A percentile compares a stretch with the other conserved stretches of the same genome.
phyloP scores from a whole-genome alignment of 1,284 basidiomycete species.

The Rugosomyces carneus region DNA sequence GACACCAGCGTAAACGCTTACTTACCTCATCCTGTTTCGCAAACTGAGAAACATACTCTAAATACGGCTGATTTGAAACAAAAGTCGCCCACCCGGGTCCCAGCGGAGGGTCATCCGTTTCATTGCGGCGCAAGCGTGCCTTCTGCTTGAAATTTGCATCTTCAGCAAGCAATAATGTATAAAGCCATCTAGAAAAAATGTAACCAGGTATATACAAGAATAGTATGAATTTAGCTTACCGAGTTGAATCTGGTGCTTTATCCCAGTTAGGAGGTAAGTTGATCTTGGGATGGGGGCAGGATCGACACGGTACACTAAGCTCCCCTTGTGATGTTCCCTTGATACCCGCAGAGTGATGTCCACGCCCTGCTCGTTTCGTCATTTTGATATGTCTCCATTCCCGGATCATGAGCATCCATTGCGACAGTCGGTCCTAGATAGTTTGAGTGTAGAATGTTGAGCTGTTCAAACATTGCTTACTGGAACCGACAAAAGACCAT shows the following conservation, averaged over 20 bases:
- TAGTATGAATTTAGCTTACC: slow-evolving; percentile 8
- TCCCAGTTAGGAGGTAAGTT: slow-evolving; percentile 1
- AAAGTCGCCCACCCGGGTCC: slow-evolving; percentile 16
- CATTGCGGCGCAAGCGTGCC: slow-evolving; percentile 10
- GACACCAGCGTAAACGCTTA: no score
- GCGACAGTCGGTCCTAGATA: background rate
- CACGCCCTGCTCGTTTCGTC: slow-evolving; percentile 1
- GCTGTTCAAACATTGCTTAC: slow-evolving; percentile 12
- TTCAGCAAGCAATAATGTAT: slow-evolving; percentile 14
- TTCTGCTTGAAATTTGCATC: slow-evolving; percentile 21
- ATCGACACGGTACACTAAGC: background rate
- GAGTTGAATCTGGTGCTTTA: background rate
- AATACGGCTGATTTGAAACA: slow-evolving; percentile 11
- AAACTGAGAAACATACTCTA: slow-evolving; percentile 10
- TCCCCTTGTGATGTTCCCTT: background rate
- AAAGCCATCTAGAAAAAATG: slow-evolving; percentile 14
- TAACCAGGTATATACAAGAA: background rate
- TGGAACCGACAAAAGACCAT: background rate
- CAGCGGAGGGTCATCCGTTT: slow-evolving; percentile 14
- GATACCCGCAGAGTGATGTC: background rate
- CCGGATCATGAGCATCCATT: slow-evolving; percentile 1
- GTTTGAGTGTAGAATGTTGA: background rate
- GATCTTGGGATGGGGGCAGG: slow-evolving; percentile 1
- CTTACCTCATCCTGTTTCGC: slow-evolving; percentile 1
- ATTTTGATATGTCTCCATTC: slow-evolving; percentile 8